Base-by-base conservation (phyloP, 1,284 basidiomycete species). In the Ustilago tritici region DNA sequence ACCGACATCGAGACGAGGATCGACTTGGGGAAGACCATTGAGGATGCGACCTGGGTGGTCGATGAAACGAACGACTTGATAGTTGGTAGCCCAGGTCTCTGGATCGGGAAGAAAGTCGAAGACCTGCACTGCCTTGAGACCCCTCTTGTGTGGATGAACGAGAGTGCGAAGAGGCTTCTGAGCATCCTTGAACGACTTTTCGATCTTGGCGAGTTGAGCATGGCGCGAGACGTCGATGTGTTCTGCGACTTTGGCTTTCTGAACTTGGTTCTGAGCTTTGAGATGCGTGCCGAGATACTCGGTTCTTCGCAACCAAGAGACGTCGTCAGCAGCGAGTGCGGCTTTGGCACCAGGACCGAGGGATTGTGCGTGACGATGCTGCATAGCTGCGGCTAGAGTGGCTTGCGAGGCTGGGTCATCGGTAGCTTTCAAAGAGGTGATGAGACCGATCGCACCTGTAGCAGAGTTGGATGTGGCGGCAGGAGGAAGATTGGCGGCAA, bases 31-130 rank as follows among this genome's bases (percentile, higher is more conserved):
- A 36, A 70, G 61, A 55, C 78, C 80, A 17, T 78, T 78, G 50
- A 65, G 43, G 56, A 70, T 68, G 40, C 79, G 74, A 38, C 84
- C 84, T 5, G 84, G 80, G 23, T 69, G 73, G 59, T 84, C 82
- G 46, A 73, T 72, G 71, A 86, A 86, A 19, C 82, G 81, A n/a
- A 85, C 82, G 10, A 86, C 66, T 43, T 84, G 79, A 63, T 80
- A 79, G 19, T 78, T 61, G 36, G 84, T 85, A 7, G 84, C 81
- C 84, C 84, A 86, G 3, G 84, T 86, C 50, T 86, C 84, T 31
- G 80, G 73, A 57, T 86, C 84, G 5, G 84, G 84, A 32, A 85
- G 75, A 62, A 86, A 71, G 56, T 83, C 81, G 69, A 78, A 84
- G 12, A 77, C 66, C 55, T 82, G 77, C 14, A 81, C 72, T 4